A percentile compares a stretch with the other conserved stretches of the same genome.
These are phyloP conservation scores for Sungouiozyma ichnusensis DNA, from an alignment of 805 yeast species.

Conservation along the genomic window DNA sequence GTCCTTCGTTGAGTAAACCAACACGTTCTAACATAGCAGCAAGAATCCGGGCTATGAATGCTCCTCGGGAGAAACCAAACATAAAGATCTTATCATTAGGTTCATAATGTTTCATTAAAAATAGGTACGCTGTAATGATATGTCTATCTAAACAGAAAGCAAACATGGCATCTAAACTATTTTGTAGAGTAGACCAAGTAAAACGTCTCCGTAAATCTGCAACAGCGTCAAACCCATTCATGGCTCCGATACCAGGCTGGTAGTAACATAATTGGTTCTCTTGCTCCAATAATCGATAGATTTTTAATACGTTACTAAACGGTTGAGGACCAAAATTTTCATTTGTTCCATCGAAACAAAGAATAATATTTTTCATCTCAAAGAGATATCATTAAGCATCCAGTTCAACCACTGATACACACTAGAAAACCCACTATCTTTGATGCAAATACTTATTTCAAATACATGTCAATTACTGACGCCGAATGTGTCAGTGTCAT, in stretches of 20 bases:
- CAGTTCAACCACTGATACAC: no score
- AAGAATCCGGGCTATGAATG: slow-evolving; percentile 52
- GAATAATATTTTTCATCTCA: slow-evolving; percentile 37
- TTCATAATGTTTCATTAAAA: slow-evolving; percentile 38
- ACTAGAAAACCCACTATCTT: no score
- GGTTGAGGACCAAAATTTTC: slow-evolving; percentile 48
- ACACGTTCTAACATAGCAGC: slow-evolving; percentile 57
- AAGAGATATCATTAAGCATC: no score
- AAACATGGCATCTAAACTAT: slow-evolving; percentile 34
- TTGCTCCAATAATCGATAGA: slow-evolving; percentile 43
- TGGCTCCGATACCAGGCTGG: slow-evolving; percentile 59
- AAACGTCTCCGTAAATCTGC: slow-evolving; percentile 13
- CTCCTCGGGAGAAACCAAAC: slow-evolving; percentile 58
- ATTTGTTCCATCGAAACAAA: slow-evolving; percentile 57
- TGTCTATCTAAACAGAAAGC: slow-evolving; percentile 49
- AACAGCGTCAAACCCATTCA: slow-evolving; percentile 33
- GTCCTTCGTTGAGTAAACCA: slow-evolving; percentile 47
- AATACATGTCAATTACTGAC: no score
- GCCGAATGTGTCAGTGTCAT: no score
- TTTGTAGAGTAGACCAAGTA: slow-evolving; percentile 12
- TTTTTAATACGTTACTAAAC: slow-evolving; percentile 42
- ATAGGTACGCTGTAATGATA: slow-evolving; percentile 46
- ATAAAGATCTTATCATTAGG: slow-evolving; percentile 43
- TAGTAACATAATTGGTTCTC: slow-evolving; percentile 47
- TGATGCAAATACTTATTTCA: no score